Evolutionary conservation across 495 filamentous ascomycete genomes (phyloP), one percentile per base, ranked within the genome.

Genomic region (Eremomyces bilateralis): DNA sequence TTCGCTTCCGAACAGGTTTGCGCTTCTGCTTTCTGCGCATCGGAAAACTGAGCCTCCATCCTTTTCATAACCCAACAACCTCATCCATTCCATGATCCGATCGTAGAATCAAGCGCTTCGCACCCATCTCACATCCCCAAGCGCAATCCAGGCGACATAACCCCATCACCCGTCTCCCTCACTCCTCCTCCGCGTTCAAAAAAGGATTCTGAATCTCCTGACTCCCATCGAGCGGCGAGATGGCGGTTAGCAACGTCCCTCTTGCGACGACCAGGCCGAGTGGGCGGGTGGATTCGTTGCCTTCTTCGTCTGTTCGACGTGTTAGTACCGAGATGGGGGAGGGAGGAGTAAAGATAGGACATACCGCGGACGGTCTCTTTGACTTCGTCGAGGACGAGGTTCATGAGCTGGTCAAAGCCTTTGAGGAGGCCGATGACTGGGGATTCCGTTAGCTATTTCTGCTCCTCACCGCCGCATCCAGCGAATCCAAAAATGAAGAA

Each of bases 191-290:
- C 12, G 62, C 60, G 43, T 78, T 68, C 39, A 76, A 53, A 49
- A 97, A 97, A 0, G 88, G 88, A 56, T 97, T 97, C 42, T 76
- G 67, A 46, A 97, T 95, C 57, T 84, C 74, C 53, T 94, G 81
- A 52, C 80, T 92, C 22, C 90, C 90, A 48, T 97, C 83, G 19
- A 84, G 64, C 1, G 88, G 88, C 31, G 79, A 88, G 50, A 97
- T 82, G 21, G 90, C 63, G 15, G 91, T 83, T 29, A 97, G 69
- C 20, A 97, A 59, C 4, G 90, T 94, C 27, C 90, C 90, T 37
- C 88, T 71, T 21, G 80, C 88, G 13, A 97, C 85, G 13, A 93
- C 73, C 35, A 97, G 64, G 13, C 88, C 88, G 4, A 97, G 73
- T 15, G 77, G 66, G 32, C 88, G 71, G 2, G 76, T 77, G 29